A percentile compares a stretch with the other conserved stretches of the same genome.
These are phyloP conservation scores for Microbotryum silenes-acaulis DNA, from an alignment of 1,284 basidiomycete genomes.

Conservation along the genomic window DNA sequence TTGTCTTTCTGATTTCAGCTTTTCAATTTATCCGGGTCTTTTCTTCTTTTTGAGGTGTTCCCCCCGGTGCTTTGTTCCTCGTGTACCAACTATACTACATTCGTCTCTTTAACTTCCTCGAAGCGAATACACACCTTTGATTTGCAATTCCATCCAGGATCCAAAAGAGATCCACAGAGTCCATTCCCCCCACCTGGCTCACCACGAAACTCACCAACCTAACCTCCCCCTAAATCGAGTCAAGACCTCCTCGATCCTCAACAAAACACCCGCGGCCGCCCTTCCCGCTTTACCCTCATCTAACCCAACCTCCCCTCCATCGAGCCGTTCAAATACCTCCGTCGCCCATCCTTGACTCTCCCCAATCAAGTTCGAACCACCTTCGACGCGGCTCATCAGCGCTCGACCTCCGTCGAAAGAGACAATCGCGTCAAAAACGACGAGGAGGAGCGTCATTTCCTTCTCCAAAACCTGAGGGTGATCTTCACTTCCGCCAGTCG, in stretches of 20 bases:
- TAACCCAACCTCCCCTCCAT: conserved; percentile 51
- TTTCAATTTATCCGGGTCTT: too few relatives aligned
- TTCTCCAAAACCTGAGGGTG: conserved; percentile 65
- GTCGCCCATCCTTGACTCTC: conserved; percentile 73
- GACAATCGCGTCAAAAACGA: conserved; percentile 64
- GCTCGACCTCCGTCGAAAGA: conserved; percentile 68
- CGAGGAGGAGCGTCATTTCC: conserved; percentile 65
- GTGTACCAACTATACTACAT: too few relatives aligned
- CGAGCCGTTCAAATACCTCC: conserved; percentile 57
- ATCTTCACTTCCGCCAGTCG: conserved; percentile 38
- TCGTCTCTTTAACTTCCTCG: too few relatives aligned
- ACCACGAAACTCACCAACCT: conserved; percentile 28
- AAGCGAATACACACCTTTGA: too few relatives aligned
- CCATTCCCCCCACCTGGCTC: too few relatives aligned
- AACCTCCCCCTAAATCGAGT: conserved; percentile 67
- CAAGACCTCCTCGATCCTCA: conserved; percentile 69
- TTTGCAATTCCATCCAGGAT: too few relatives aligned
- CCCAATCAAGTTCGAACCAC: conserved; percentile 56
- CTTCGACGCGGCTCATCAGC: conserved; percentile 51
- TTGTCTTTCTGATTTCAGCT: too few relatives aligned
- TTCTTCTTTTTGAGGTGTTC: too few relatives aligned
- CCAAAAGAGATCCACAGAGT: too few relatives aligned
- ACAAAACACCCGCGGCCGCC: conserved; percentile 66
- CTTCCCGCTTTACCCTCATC: conserved; percentile 59
- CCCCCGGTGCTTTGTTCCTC: too few relatives aligned